Evolutionary conservation across 2,329 filamentous ascomycete species (phyloP).

Genomic region (Acrocalymma vagum): DNA sequence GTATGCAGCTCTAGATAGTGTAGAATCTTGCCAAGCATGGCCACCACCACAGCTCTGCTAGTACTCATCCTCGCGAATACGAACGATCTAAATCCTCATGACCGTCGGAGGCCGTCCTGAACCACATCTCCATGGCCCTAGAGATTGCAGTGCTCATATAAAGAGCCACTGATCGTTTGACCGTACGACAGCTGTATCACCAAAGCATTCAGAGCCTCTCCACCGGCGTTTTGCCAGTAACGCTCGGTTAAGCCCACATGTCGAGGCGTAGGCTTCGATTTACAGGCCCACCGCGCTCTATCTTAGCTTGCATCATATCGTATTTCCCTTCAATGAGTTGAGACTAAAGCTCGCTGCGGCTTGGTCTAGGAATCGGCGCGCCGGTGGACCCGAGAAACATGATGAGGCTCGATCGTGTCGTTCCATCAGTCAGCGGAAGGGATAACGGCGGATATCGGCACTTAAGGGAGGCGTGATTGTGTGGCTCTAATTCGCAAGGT

Average conservation of each 20-base stretch:
- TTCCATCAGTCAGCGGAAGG: conserved; percentile 1
- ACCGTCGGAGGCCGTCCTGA: no score
- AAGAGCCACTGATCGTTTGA: conserved; percentile 1
- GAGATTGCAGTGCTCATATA: conserved; percentile 4
- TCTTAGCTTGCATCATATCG: no score
- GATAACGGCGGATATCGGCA: not conserved
- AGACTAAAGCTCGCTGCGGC: no score
- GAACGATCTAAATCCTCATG: no score
- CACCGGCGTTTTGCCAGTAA: no score
- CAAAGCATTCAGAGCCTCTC: not conserved
- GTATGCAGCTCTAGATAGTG: conserved; percentile 12
- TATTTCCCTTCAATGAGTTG: no score
- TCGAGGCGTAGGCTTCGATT: no score
- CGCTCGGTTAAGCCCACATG: no score
- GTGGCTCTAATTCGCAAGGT: not conserved
- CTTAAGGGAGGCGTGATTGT: conserved; percentile 1
- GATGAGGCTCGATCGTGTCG: not conserved
- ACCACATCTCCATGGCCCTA: no score
- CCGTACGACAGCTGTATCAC: conserved; percentile 3
- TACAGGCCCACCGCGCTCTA: no score
- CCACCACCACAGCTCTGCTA: conserved; percentile 6
- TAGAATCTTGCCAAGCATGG: conserved; percentile 8
- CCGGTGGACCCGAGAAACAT: conserved; percentile 2
- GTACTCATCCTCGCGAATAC: conserved; percentile 9
- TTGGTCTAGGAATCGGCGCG: no score